Percentiles rank a stretch among this genome's conserved stretches.
Conservation (phyloP, 2,329 filamentous ascomycete species). For the Setomelanomma holmii region DNA sequence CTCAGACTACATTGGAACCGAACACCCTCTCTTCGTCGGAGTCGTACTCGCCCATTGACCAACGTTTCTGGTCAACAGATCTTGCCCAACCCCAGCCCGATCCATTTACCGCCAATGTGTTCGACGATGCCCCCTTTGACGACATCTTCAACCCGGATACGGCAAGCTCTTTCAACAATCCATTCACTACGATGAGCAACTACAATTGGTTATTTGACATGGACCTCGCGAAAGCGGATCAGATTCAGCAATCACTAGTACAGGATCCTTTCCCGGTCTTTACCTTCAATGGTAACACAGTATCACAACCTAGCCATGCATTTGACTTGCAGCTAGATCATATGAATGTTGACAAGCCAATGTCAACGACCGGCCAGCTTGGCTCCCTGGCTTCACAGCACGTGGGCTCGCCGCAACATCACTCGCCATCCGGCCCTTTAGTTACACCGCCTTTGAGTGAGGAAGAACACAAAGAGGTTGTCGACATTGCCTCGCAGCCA, state of each 20-base stretch:
- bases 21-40: slow-evolving; percentile 26
- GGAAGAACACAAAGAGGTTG: background rate
- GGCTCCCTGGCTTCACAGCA: slow-evolving; percentile 30
- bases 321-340: slow-evolving; percentile 37
- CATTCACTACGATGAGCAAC: slow-evolving; percentile 68
- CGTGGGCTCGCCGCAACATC: slow-evolving; percentile 30
- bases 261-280: slow-evolving; percentile 31
- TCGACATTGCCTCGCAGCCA: background rate
- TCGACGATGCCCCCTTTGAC: slow-evolving; percentile 54
- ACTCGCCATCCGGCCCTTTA: slow-evolving; percentile 17
- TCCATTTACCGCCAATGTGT: slow-evolving; percentile 23
- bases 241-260: slow-evolving; percentile 24
- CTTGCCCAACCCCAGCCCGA: slow-evolving; percentile 37
- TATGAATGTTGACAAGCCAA: slow-evolving; percentile 24
- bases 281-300: slow-evolving; percentile 21
- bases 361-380: slow-evolving; percentile 29
- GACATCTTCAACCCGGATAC: slow-evolving; percentile 68
- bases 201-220: slow-evolving; percentile 69
- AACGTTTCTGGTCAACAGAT: slow-evolving; percentile 43
- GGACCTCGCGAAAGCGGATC: slow-evolving; percentile 36
- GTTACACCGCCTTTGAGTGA: slow-evolving; percentile 31
- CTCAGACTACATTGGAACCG: slow-evolving; percentile 23
- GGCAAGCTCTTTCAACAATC: slow-evolving; percentile 70
- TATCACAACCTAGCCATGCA: slow-evolving; percentile 26
- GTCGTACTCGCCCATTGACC: slow-evolving; percentile 33